A percentile compares a stretch with the other conserved stretches of the same genome.
Conservation (phyloP, 2,329 filamentous ascomycete species). For the Daldinia eschscholtzii region DNA sequence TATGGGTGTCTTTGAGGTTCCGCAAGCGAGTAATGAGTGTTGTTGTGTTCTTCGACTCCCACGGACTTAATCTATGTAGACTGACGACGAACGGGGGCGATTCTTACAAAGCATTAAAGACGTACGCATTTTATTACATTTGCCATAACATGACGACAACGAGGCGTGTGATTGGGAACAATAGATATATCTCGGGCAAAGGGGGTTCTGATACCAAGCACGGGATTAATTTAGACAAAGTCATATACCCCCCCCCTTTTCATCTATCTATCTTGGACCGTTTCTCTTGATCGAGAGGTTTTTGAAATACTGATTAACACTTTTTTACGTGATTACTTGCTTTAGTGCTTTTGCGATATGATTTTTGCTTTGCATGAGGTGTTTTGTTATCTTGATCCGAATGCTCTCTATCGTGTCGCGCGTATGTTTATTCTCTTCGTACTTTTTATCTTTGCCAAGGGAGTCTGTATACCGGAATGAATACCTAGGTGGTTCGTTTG, state of each 20-base stretch:
- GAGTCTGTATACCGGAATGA: neutral
- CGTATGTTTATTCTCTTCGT: neutral
- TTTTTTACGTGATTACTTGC: slow-evolving; percentile 2
- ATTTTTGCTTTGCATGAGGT: neutral
- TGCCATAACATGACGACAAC: slow-evolving; percentile 12
- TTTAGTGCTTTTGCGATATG: neutral
- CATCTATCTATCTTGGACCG: slow-evolving; percentile 13
- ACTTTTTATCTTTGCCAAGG: neutral
- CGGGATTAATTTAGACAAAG: slow-evolving; percentile 33
- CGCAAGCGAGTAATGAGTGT: slow-evolving; percentile 24
- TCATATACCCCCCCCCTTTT: slow-evolving; percentile 27
- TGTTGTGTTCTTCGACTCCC: slow-evolving; percentile 20
- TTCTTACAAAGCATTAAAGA: slow-evolving; percentile 28
- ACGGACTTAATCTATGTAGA: slow-evolving; percentile 29
- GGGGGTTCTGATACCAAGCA: slow-evolving; percentile 35
- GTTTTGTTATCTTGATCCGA: neutral
- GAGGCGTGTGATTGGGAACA: slow-evolving; percentile 19
- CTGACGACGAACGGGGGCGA: slow-evolving; percentile 23
- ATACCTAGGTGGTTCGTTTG: neutral
- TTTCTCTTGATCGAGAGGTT: slow-evolving; percentile 17
- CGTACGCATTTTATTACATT: slow-evolving; percentile 26
- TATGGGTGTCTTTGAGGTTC: slow-evolving; percentile 12
- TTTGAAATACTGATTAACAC: slow-evolving; percentile 19
- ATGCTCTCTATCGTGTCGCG: neutral
- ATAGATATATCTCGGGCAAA: slow-evolving; percentile 12